These are phyloP conservation scores for Boletus rubescentipes DNA, from an alignment of 768 basidiomycete genomes.

Conservation along the genomic window DNA sequence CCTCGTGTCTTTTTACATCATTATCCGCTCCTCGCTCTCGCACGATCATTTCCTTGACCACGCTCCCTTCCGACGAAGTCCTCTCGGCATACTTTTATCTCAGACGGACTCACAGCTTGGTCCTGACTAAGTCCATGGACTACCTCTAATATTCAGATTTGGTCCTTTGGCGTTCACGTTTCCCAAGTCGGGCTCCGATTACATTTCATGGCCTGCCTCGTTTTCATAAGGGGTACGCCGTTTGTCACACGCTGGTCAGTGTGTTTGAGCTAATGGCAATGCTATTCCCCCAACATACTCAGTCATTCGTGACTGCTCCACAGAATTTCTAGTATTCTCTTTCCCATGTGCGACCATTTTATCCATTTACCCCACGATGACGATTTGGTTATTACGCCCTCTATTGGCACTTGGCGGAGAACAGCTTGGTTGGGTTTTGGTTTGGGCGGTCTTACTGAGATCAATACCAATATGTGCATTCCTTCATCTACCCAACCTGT, in stretches of 20 bases:
- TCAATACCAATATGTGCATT: conserved; percentile 7
- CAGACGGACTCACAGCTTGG: conserved; percentile 10
- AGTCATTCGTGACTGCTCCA: conserved; percentile 18
- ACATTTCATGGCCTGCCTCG: conserved; percentile 20
- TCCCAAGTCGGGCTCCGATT: conserved; percentile 16
- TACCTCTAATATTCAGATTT: conserved; percentile 5
- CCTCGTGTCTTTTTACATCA: conserved; percentile 31
- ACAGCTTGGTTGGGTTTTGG: conserved; percentile 8
- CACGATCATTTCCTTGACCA: conserved; percentile 15
- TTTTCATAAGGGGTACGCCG: conserved; percentile 12
- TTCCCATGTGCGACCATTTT: conserved; percentile 5
- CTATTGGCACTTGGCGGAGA: not conserved
- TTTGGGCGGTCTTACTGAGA: conserved; percentile 2
- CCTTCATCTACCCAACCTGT: conserved; percentile 21
- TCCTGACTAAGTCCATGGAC: conserved; percentile 24
- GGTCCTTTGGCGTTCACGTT: conserved; percentile 13
- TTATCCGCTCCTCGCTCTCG: conserved; percentile 8
- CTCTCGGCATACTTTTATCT: conserved; percentile 10
- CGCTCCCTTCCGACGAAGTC: conserved; percentile 8
- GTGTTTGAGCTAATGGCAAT: conserved; percentile 6
- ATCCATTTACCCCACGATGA: conserved; percentile 25
- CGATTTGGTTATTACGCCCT: conserved; percentile 3
- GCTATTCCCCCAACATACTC: conserved; percentile 6
- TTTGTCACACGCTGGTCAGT: conserved; percentile 16
- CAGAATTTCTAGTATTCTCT: conserved; percentile 10